A percentile compares a stretch with the other conserved stretches of the same genome.
These are phyloP conservation scores for Fusarium phyllophilum DNA, from an alignment of 2,329 filamentous ascomycete species.

Conservation along the genomic window DNA sequence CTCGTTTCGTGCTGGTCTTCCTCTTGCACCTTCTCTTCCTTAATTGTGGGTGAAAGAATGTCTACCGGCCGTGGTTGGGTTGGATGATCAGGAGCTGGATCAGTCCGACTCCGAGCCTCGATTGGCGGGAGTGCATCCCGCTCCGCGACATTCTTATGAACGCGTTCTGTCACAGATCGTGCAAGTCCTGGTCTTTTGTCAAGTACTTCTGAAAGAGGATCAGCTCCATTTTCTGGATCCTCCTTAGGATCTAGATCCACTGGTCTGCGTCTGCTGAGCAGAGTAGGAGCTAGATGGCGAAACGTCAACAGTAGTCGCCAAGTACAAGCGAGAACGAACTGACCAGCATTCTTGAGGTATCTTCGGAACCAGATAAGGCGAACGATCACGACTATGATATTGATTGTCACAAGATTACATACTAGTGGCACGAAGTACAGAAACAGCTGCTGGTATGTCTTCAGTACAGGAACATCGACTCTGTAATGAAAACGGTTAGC, in stretches of 20 bases:
- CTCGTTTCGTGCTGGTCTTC: slow-evolving; percentile 7
- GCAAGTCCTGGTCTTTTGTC: slow-evolving; percentile 4
- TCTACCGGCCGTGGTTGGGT: background rate
- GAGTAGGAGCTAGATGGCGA: slow-evolving; percentile 16
- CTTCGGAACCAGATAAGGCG: slow-evolving; percentile 61
- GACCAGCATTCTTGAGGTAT: slow-evolving; percentile 53
- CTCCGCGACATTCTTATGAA: background rate
- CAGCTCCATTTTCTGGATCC: slow-evolving; percentile 15
- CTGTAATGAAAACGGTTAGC: slow-evolving; percentile 45
- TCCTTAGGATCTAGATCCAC: slow-evolving; percentile 6
- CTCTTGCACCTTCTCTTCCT: slow-evolving; percentile 5
- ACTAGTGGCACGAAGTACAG: slow-evolving; percentile 62
- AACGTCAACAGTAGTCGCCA: background rate
- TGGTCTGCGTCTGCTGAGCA: slow-evolving; percentile 18
- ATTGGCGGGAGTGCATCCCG: slow-evolving; percentile 20
- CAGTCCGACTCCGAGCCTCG: slow-evolving; percentile 21
- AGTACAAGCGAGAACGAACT: slow-evolving; percentile 3
- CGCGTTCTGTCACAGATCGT: slow-evolving; percentile 16
- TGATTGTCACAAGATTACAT: slow-evolving; percentile 60
- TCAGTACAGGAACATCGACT: slow-evolving; percentile 59
- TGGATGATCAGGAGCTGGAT: slow-evolving; percentile 9
- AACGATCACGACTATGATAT: slow-evolving; percentile 59
- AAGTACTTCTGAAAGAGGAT: background rate
- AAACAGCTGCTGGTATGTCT: slow-evolving; percentile 62
- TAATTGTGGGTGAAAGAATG: background rate